These are phyloP conservation scores for Ceratopteris richardii DNA, from an alignment of 75 land plant genomes.

Conservation along the genomic window DNA sequence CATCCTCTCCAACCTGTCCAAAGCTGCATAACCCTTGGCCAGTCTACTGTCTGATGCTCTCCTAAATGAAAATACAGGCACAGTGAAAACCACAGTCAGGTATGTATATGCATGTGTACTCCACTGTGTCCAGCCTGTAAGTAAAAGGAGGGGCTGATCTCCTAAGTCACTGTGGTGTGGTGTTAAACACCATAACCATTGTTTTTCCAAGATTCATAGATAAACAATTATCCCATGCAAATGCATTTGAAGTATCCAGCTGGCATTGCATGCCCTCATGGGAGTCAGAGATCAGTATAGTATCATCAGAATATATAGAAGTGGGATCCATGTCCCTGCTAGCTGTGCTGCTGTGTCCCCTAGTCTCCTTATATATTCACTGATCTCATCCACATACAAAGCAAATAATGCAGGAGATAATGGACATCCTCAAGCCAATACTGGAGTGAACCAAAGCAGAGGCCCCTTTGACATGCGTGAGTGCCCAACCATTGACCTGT, in stretches of 20 bases:
- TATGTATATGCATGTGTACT: background rate
- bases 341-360: background rate
- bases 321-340: background rate
- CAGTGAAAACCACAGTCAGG: background rate
- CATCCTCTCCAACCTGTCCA: background rate
- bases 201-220: background rate
- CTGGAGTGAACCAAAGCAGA: too few species aligned
- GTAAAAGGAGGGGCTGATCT: background rate
- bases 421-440: too few species aligned
- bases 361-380: background rate
- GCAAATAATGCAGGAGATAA: background rate
- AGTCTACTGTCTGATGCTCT: background rate
- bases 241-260: background rate
- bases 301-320: background rate
- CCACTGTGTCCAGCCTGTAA: background rate
- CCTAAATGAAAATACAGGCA: background rate
- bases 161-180: conserved; percentile 1
- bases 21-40: background rate
- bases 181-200: conserved; percentile 3
- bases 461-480: too few species aligned
- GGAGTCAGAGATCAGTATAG: background rate
- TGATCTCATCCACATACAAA: background rate
- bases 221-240: background rate
- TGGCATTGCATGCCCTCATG: background rate
- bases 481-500: too few species aligned